Conservation (phyloP, 768 basidiomycete species). For the Mrakia gelida region DNA sequence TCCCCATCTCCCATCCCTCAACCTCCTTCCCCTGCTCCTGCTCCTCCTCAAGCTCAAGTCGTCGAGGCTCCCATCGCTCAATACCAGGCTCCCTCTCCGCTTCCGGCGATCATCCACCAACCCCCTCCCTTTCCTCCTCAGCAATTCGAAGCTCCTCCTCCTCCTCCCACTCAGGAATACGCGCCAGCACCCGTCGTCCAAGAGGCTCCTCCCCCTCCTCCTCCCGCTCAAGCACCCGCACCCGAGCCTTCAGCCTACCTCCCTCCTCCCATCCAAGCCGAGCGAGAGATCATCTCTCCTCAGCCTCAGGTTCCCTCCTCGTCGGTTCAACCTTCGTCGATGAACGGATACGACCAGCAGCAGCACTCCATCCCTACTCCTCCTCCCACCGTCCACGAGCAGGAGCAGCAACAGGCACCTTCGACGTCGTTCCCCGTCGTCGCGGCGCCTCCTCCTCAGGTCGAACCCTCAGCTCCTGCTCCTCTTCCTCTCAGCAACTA, state of each 20-base stretch:
- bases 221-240: background rate
- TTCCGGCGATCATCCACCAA: background rate
- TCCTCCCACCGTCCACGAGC: constrained; percentile 8
- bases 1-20: background rate
- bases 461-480: background rate
- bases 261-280: constrained; percentile 6
- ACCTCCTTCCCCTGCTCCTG: background rate
- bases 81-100: background rate
- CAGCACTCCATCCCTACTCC: constrained; percentile 8
- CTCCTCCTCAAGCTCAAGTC: background rate
- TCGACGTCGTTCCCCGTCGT: background rate
- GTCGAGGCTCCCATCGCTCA: background rate
- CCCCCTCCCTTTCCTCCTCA: background rate
- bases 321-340: background rate
- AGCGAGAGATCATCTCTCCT: constrained; percentile 3
- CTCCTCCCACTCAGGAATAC: background rate
- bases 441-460: background rate
- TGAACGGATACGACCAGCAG: background rate
- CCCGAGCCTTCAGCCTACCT: background rate
- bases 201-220: background rate
- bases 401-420: constrained; percentile 2
- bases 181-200: background rate
- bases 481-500: constrained; percentile 3
- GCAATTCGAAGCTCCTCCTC: background rate
- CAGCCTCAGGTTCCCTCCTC: background rate